Percentiles rank a stretch among this genome's conserved stretches.
phyloP scores from a whole-genome alignment of 306 rosid species.

The Erythrophleum fordii region DNA sequence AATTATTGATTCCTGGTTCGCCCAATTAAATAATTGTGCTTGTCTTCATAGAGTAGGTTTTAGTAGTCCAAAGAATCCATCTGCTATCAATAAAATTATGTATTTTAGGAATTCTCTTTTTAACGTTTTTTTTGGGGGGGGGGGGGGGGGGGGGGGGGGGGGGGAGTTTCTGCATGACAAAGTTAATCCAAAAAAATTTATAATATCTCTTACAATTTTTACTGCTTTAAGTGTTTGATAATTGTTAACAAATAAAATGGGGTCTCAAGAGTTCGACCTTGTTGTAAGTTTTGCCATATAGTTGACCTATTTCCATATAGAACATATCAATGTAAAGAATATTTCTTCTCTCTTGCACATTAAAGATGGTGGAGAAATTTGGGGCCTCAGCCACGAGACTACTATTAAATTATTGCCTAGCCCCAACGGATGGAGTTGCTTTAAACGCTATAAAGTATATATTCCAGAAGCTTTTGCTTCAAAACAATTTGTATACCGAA shows the following conservation, averaged over 20 bases:
- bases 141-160: too few relatives aligned
- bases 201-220: not conserved
- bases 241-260: too few relatives aligned
- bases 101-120: not conserved
- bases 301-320: too few relatives aligned
- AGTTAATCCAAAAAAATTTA: too few relatives aligned
- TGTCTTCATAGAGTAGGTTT: not conserved
- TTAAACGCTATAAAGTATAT: not conserved
- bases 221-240: too few relatives aligned
- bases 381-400: not conserved
- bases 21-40: not conserved
- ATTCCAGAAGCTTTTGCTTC: not conserved
- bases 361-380: not conserved
- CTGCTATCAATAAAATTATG: not conserved
- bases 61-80: not conserved
- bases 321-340: not conserved
- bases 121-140: too few relatives aligned
- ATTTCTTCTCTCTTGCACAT: not conserved
- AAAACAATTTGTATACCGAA: not conserved
- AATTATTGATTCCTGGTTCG: not conserved
- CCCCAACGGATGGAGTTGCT: not conserved
- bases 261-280: too few relatives aligned
- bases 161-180: not conserved
- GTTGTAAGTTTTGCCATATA: too few relatives aligned
- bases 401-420: not conserved